Evolutionary conservation across 176 grass and related monocot genomes (phyloP).

Genomic region (Themeda triandra): DNA sequence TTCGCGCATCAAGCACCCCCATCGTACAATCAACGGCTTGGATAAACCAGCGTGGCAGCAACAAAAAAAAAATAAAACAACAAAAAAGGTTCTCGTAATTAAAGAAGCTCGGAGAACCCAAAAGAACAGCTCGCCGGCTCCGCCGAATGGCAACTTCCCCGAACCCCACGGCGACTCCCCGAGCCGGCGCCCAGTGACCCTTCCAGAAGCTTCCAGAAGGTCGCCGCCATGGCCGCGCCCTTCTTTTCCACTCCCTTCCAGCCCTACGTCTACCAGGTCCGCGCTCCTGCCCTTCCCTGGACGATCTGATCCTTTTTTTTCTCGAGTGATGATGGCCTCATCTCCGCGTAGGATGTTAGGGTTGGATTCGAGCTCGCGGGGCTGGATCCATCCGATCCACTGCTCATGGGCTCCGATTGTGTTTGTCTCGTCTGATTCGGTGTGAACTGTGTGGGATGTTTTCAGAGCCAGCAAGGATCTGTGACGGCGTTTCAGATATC

Average conservation of each 20-base stretch:
- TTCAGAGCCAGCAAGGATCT: conserved; percentile 63
- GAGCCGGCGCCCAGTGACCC: conserved; percentile 27
- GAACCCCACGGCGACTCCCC: conserved; percentile 20
- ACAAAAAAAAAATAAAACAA: background rate
- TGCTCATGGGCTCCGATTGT: background rate
- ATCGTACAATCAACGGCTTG: background rate
- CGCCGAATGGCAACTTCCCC: conserved; percentile 23
- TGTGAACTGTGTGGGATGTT: conserved; percentile 16
- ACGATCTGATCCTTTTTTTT: background rate
- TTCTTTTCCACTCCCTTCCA: conserved; percentile 90
- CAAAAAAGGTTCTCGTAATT: background rate
- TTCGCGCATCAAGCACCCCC: background rate
- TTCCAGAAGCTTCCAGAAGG: conserved; percentile 47
- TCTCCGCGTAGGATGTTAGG: conserved; percentile 18
- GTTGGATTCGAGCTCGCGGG: conserved; percentile 21
- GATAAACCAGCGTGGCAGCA: background rate
- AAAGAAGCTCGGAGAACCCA: background rate
- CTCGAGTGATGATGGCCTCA: background rate
- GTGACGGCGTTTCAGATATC: conserved; percentile 96
- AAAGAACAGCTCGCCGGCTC: conserved; percentile 13
- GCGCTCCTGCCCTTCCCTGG: background rate
- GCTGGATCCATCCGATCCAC: conserved; percentile 44
- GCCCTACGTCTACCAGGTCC: conserved; percentile 94
- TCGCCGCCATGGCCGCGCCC: conserved; percentile 78
- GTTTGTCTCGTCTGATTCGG: background rate